Evolutionary conservation across 768 basidiomycete genomes (phyloP).

Genomic region (Rhodocollybia butyracea): DNA sequence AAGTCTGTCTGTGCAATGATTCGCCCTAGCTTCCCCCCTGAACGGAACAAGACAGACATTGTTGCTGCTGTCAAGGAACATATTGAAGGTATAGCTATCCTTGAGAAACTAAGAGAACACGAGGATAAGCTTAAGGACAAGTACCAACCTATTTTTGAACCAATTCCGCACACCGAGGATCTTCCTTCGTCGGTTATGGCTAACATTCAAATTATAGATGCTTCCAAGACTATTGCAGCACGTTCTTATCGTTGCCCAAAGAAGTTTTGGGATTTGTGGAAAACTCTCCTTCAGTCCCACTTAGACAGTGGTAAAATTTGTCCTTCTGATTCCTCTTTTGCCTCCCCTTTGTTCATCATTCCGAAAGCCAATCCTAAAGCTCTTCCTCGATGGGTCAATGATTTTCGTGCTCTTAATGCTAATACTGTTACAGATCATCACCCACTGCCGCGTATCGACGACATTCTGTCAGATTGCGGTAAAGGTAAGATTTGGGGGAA

Average conservation of each 20-base stretch:
- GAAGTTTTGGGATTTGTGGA: conserved; percentile 29
- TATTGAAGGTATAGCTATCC: background rate
- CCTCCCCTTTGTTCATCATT: conserved; percentile 29
- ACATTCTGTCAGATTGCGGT: conserved; percentile 29
- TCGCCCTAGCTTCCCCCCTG: no score
- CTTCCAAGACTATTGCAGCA: conserved; percentile 12
- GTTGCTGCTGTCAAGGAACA: no score
- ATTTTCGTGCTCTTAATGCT: conserved; percentile 22
- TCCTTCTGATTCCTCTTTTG: conserved; percentile 18
- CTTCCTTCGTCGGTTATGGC: conserved; percentile 20
- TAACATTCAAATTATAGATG: conserved; percentile 18
- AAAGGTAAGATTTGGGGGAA: conserved; percentile 33
- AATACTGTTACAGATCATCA: conserved; percentile 20
- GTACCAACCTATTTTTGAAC: conserved; percentile 17
- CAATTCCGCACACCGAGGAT: conserved; percentile 18
- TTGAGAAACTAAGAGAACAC: background rate
- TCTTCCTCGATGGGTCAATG: conserved; percentile 23
- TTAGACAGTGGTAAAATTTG: conserved; percentile 24
- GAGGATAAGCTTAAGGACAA: conserved; percentile 1
- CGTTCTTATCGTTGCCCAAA: conserved; percentile 23
- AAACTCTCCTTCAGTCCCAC: conserved; percentile 23
- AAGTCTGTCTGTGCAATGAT: no score
- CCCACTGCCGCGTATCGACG: conserved; percentile 23
- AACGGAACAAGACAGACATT: no score
- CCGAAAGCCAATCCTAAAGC: conserved; percentile 24